Conservation (phyloP, 768 basidiomycete genomes). For the Dendrothele bispora region DNA sequence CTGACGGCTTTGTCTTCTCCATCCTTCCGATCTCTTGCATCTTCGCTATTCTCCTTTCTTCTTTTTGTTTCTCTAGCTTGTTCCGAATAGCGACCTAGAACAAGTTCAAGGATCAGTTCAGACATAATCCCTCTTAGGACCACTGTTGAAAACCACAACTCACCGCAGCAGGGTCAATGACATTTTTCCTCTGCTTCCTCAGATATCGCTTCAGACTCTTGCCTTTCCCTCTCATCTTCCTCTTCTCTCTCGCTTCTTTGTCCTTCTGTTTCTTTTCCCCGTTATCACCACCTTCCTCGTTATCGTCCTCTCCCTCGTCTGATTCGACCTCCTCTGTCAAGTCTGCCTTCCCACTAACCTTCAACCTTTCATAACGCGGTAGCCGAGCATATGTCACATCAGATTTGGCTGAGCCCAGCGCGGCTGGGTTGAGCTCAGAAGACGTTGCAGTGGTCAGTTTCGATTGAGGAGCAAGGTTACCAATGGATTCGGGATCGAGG, state of each 20-base stretch:
- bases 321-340: slow-evolving; percentile 51
- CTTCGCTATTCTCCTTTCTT: slow-evolving; percentile 28
- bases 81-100: slow-evolving; percentile 46
- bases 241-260: slow-evolving; percentile 61
- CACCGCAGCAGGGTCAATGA: slow-evolving; percentile 81
- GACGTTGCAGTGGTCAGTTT: slow-evolving; percentile 52
- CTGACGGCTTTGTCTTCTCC: slow-evolving; percentile 24
- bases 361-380: slow-evolving; percentile 75
- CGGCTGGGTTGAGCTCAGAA: slow-evolving; percentile 36
- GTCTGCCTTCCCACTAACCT: slow-evolving; percentile 73
- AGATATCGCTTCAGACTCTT: slow-evolving; percentile 85
- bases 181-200: slow-evolving; percentile 92
- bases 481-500: slow-evolving; percentile 75
- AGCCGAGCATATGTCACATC: slow-evolving; percentile 69
- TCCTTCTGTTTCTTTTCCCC: slow-evolving; percentile 20
- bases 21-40: slow-evolving; percentile 25
- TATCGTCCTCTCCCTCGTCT: slow-evolving; percentile 34
- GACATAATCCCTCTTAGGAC: background rate
- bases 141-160: background rate
- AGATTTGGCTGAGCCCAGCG: no score
- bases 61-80: slow-evolving; percentile 43
- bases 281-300: slow-evolving; percentile 26
- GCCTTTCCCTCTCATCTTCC: slow-evolving; percentile 84
- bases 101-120: background rate
- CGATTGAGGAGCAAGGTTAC: slow-evolving; percentile 60